These are phyloP conservation scores for Penicillium occitanis DNA, from an alignment of 2,329 filamentous ascomycete genomes.

Conservation along the genomic window DNA sequence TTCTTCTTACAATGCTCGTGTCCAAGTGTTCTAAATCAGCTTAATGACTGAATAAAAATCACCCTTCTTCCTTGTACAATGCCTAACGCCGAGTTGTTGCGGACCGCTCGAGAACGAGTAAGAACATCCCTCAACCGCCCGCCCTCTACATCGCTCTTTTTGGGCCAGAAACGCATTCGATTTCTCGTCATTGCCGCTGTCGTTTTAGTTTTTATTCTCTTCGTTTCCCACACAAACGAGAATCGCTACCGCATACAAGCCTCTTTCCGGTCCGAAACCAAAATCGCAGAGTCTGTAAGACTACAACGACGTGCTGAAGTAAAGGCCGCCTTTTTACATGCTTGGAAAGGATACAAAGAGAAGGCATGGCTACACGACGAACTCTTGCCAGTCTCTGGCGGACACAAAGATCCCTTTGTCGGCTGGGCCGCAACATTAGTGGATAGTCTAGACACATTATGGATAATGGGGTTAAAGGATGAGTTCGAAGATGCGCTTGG, in stretches of 20 bases:
- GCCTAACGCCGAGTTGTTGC: neutral
- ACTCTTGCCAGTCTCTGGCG: slow-evolving; percentile 68
- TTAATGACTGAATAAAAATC: neutral
- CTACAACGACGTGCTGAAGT: slow-evolving; percentile 43
- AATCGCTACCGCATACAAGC: slow-evolving; percentile 7
- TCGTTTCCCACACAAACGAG: neutral
- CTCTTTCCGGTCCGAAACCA: slow-evolving; percentile 1
- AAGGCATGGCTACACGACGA: slow-evolving; percentile 85
- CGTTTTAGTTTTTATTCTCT: slow-evolving; percentile 4
- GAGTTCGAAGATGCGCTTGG: slow-evolving; percentile 75
- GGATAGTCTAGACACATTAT: slow-evolving; percentile 73
- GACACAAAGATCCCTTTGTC: slow-evolving; percentile 72
- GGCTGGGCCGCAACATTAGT: slow-evolving; percentile 83
- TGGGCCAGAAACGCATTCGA: slow-evolving; percentile 5
- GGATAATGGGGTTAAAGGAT: slow-evolving; percentile 75
- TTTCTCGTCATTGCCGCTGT: neutral
- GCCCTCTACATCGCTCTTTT: neutral
- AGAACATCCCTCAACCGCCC: neutral
- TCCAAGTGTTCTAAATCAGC: neutral
- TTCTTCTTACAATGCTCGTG: neutral
- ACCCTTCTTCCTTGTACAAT: neutral
- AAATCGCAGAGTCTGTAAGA: slow-evolving; percentile 4
- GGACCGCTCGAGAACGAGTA: neutral
- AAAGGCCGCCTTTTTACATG: slow-evolving; percentile 68
- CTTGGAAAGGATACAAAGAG: slow-evolving; percentile 76